Evolutionary conservation across 2,329 filamentous ascomycete genomes (phyloP), one percentile per base, ranked within the genome.

Genomic region (Leptodontidium sp.): DNA sequence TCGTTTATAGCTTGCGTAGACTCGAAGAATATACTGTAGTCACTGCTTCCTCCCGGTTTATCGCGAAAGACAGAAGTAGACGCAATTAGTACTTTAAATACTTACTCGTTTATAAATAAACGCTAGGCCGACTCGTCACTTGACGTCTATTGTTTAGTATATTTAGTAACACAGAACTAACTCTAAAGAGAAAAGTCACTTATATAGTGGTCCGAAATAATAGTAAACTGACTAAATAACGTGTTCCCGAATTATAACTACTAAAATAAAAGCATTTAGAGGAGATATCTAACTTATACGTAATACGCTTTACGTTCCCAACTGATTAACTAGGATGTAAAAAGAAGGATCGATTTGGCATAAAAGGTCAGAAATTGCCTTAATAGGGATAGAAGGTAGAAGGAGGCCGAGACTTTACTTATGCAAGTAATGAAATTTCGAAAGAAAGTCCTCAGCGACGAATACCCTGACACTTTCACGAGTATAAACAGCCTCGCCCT

Each of bases 1-100:
- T 79, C 75, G 0, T 81, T 83, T 53, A 77, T 82, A 14, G 79
- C 79, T 0, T 80, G 74, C 26, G 79, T 85, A 29, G 78, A 83
- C 68, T 76, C 79, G 0, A 81, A 81, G 67, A 77, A 77, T 0
- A 81, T 84, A 55, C 79, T 81, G 1, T 70, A 70, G 24, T 78
- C 78, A 0, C 70, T 84, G 0, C 69, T 80, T 9, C 80, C 81
- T 0, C 35, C 63, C 0, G 61, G 61, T 14, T 9, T 14, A 21
- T 67, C 67, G 0, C 38, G 50, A 24, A 66, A 66, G 21, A 65
- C 71, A 40, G 50, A 61, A 32, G 47, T 62, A 3, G 61, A 68
- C 3, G 72, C 71, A 32, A 65, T 75, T 38, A 66, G 71, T n/a
- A 68, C 63, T 6, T 50, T 75, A 1, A 38, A 61, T 5, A 65